These are phyloP conservation scores for Teunomyces stri DNA, from an alignment of 805 yeast species.

Conservation along the genomic window DNA sequence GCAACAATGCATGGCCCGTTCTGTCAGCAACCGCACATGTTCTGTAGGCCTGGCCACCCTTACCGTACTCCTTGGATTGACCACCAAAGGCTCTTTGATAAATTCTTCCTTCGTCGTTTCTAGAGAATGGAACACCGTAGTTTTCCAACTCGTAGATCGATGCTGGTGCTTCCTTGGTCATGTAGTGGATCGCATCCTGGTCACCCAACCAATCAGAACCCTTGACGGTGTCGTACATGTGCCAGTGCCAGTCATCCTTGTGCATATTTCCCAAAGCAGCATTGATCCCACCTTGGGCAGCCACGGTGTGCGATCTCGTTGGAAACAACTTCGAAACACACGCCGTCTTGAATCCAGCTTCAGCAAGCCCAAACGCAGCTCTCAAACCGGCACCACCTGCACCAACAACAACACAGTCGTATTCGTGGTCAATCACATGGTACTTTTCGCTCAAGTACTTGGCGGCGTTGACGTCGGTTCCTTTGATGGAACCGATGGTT, in stretches of 20 bases:
- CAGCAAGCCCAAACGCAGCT: conserved; percentile 97
- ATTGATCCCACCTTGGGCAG: conserved; percentile 99
- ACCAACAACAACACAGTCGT: conserved; percentile 96
- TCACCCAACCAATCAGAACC: conserved; percentile 99
- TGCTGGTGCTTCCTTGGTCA: conserved; percentile 97
- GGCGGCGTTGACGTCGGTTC: conserved; percentile 39
- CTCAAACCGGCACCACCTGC: conserved; percentile 99
- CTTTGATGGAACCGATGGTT: conserved; percentile 39
- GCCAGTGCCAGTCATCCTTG: conserved; percentile 99
- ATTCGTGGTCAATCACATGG: conserved; percentile 94
- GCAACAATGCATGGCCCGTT: conserved; percentile 96
- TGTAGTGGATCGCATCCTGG: conserved; percentile 98
- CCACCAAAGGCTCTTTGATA: conserved; percentile 99
- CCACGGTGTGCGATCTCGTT: conserved; percentile 97
- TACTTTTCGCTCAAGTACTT: conserved; percentile 60
- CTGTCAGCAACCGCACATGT: conserved; percentile 99
- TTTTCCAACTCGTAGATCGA: conserved; percentile 96
- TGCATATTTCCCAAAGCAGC: conserved; percentile 99
- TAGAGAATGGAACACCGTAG: conserved; percentile 96
- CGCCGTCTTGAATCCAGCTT: conserved; percentile 96
- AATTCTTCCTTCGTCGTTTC: conserved; percentile 94
- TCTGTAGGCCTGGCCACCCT: conserved; percentile 99
- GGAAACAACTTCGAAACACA: conserved; percentile 97
- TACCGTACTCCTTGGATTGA: conserved; percentile 91
- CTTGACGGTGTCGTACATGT: conserved; percentile 98